phyloP scores from a whole-genome alignment of 768 basidiomycete species.

The Mycena crocata region DNA sequence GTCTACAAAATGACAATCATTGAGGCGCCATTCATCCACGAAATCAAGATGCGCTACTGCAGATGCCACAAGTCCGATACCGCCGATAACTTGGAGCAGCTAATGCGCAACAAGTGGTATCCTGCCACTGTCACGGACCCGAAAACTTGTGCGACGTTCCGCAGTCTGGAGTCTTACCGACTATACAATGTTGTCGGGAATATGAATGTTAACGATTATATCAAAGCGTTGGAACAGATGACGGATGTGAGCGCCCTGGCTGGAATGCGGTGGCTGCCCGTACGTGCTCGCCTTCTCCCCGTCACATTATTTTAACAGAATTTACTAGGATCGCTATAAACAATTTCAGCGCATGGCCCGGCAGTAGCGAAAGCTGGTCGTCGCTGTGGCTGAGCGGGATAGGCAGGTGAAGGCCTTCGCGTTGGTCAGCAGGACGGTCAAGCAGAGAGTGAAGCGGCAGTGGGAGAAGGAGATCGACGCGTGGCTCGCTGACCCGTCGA shows the following conservation, averaged over 20 bases:
- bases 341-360: too few relatives aligned
- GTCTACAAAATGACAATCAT: conserved; percentile 15
- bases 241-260: neutral
- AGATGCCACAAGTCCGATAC: too few relatives aligned
- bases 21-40: conserved; percentile 14
- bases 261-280: neutral
- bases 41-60: neutral
- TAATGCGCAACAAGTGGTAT: too few relatives aligned
- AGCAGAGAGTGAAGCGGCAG: neutral
- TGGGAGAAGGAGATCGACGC: conserved; percentile 12
- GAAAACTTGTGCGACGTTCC: too few relatives aligned
- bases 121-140: too few relatives aligned
- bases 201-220: too few relatives aligned
- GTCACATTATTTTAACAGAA: too few relatives aligned
- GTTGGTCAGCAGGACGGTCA: conserved; percentile 3
- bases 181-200: too few relatives aligned
- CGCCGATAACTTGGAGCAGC: too few relatives aligned
- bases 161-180: too few relatives aligned
- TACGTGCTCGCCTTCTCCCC: neutral
- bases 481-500: conserved; percentile 9
- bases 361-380: neutral
- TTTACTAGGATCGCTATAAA: too few relatives aligned
- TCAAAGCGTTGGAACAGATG: neutral
- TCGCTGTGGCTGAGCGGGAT: conserved; percentile 19
- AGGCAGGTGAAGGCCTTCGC: conserved; percentile 2